A percentile compares a stretch with the other conserved stretches of the same genome.
Evolutionary conservation across 148 eudicot species (phyloP).

Genomic region (Fagopyrum homotropicum): DNA sequence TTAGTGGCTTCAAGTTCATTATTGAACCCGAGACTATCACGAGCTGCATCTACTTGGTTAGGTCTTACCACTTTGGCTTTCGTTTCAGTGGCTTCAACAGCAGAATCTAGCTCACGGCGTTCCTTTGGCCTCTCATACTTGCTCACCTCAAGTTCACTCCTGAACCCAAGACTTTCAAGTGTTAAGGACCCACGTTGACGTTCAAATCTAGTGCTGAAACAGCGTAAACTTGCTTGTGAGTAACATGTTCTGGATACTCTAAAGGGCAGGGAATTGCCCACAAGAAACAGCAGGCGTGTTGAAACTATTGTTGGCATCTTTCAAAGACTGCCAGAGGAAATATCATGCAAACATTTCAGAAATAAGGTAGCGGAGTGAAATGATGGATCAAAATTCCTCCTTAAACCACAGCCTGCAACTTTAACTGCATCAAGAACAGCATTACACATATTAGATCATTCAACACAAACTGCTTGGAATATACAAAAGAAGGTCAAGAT

Average conservation of each 20-base stretch:
- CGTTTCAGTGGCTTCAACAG: constrained; percentile 32
- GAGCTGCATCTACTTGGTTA: too few relatives aligned
- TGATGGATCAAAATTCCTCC: neutral
- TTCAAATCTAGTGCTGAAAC: constrained; percentile 26
- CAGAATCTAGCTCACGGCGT: constrained; percentile 22
- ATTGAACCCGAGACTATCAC: too few relatives aligned
- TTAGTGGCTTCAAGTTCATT: too few relatives aligned
- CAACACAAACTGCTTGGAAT: neutral
- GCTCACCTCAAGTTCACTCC: constrained; percentile 12
- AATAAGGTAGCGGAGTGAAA: neutral
- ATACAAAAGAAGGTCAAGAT: neutral
- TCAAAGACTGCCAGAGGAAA: neutral
- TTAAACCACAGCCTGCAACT: neutral
- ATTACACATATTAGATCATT: neutral
- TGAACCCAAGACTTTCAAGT: constrained; percentile 59
- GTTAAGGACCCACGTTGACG: constrained; percentile 45
- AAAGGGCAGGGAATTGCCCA: constrained; percentile 49
- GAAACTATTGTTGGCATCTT: constrained; percentile 55
- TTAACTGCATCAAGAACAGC: constrained; percentile 8
- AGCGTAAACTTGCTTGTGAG: constrained; percentile 30
- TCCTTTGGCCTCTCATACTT: neutral
- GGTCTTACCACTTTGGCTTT: too few relatives aligned
- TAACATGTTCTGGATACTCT: constrained; percentile 38
- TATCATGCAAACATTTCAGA: neutral
- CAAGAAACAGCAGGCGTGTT: constrained; percentile 59